Evolutionary conservation across 1,284 basidiomycete genomes (phyloP).

Genomic region (Ceratobasidium sp.): DNA sequence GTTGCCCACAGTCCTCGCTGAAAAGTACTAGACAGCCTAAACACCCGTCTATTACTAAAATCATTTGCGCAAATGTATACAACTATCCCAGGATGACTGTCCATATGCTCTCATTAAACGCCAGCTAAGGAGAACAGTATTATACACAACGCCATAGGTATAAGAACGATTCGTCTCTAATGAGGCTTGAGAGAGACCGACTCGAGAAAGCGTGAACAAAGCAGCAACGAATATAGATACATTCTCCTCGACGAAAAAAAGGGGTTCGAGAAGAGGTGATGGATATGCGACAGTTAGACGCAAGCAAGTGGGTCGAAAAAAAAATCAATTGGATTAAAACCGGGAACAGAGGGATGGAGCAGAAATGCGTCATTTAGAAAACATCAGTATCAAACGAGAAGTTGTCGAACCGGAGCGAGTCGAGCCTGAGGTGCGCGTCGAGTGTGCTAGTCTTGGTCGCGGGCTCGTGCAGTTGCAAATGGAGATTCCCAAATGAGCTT

Average conservation of each 20-base stretch:
- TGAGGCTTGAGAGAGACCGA: not conserved
- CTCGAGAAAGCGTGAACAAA: not conserved
- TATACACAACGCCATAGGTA: constrained; percentile 38
- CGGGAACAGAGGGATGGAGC: not conserved
- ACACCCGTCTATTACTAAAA: constrained; percentile 6
- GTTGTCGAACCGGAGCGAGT: constrained; percentile 29
- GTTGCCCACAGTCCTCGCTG: constrained; percentile 54
- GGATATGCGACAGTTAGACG: constrained; percentile 1
- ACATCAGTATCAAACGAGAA: constrained; percentile 31
- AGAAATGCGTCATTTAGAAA: not conserved
- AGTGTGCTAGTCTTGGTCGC: constrained; percentile 31
- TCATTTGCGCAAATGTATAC: constrained; percentile 1
- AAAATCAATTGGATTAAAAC: not conserved
- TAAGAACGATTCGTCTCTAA: constrained; percentile 9
- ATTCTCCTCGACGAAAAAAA: constrained; percentile 20
- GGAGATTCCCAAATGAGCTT: constrained; percentile 9
- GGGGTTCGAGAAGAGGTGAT: not conserved
- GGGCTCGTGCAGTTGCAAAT: constrained; percentile 29
- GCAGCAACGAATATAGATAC: constrained; percentile 40
- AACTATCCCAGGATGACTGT: constrained; percentile 28
- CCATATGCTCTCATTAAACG: constrained; percentile 38
- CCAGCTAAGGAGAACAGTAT: constrained; percentile 36
- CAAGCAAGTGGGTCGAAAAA: not conserved
- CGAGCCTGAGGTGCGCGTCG: constrained; percentile 26
- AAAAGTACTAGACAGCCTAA: constrained; percentile 53